These are phyloP conservation scores for Lunasporangiospora selenospora DNA, from an alignment of 192 early-diverging fungal genomes.

Conservation along the genomic window DNA sequence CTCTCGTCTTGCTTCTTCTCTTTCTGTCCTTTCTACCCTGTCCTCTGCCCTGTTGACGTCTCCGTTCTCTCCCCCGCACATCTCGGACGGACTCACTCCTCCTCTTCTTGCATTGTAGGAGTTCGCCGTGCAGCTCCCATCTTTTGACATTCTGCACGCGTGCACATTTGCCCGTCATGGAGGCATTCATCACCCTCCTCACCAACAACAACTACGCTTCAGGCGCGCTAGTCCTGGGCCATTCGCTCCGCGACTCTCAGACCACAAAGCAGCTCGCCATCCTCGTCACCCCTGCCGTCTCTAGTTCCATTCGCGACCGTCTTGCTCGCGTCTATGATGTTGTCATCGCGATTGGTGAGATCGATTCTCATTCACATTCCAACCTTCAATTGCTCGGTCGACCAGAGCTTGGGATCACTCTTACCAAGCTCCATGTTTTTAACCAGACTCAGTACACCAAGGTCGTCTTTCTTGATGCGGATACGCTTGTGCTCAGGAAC, in stretches of 20 bases:
- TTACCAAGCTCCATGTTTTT: slow-evolving; percentile 92
- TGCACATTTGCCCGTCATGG: slow-evolving; percentile 7
- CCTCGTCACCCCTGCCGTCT: slow-evolving; percentile 71
- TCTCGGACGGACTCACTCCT: no score
- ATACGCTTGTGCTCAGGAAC: slow-evolving; percentile 82
- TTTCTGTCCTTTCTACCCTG: neutral
- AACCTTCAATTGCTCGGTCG: slow-evolving; percentile 83
- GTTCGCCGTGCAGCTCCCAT: neutral
- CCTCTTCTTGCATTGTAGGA: no score
- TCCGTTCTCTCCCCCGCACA: neutral
- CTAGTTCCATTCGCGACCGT: slow-evolving; percentile 52
- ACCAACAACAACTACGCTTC: slow-evolving; percentile 86
- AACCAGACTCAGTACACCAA: slow-evolving; percentile 72
- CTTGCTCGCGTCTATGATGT: slow-evolving; percentile 71
- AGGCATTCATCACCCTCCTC: slow-evolving; percentile 87
- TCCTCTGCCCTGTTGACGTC: neutral
- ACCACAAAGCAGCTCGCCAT: slow-evolving; percentile 71
- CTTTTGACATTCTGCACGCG: neutral
- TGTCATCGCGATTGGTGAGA: slow-evolving; percentile 73
- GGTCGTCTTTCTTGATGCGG: slow-evolving; percentile 88
- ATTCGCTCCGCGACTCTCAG: slow-evolving; percentile 72
- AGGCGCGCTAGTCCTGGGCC: slow-evolving; percentile 81
- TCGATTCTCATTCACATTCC: slow-evolving; percentile 63
- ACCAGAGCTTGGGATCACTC: slow-evolving; percentile 88
- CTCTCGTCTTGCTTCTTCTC: neutral